Evolutionary conservation across 2,329 filamentous ascomycete genomes (phyloP).

Genomic region (Aspergillus carbonarius): DNA sequence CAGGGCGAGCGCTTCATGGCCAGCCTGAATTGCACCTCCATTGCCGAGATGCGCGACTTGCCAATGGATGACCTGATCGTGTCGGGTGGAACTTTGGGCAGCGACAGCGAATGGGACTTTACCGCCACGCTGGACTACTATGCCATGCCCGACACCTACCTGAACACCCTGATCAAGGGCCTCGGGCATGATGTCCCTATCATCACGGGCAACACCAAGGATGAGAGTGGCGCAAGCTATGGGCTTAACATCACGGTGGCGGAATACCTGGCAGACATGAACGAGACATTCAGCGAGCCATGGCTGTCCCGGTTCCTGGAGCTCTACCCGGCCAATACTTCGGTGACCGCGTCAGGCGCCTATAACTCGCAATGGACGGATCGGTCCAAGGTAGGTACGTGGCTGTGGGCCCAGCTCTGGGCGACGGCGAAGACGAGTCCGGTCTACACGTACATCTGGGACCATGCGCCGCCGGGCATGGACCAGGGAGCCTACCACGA

Average conservation of each 20-base stretch:
- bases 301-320: background rate
- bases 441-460: conserved; percentile 31
- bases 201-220: conserved; percentile 32
- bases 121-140: conserved; percentile 16
- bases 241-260: conserved; percentile 21
- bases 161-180: conserved; percentile 23
- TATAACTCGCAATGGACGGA: conserved; percentile 26
- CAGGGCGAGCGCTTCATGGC: background rate
- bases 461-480: conserved; percentile 28
- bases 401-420: conserved; percentile 25
- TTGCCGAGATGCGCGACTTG: conserved; percentile 2
- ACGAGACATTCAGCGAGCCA: background rate
- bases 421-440: conserved; percentile 11
- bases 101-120: background rate
- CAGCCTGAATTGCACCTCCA: background rate
- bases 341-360: conserved; percentile 14
- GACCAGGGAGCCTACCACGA: conserved; percentile 27
- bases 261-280: conserved; percentile 20
- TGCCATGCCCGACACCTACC: conserved; percentile 28
- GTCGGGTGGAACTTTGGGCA: background rate
- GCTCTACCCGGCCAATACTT: conserved; percentile 8
- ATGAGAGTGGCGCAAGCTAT: conserved; percentile 29
- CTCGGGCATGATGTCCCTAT: conserved; percentile 28
- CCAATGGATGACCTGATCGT: conserved; percentile 1
- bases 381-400: conserved; percentile 27